Base-by-base conservation (phyloP, 495 filamentous ascomycete species). In the Aspergillus steynii region DNA sequence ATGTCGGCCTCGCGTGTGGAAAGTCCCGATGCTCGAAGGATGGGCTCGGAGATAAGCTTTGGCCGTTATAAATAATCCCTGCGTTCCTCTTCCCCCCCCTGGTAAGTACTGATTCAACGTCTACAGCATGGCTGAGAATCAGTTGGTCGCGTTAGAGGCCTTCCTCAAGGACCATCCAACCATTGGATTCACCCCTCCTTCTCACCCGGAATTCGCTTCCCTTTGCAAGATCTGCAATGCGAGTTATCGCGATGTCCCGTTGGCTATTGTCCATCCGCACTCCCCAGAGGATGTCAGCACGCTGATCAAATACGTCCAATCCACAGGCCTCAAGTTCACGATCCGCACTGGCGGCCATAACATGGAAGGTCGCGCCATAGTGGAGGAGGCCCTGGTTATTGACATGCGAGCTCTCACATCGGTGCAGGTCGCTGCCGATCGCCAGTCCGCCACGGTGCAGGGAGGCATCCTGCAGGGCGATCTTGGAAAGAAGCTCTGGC, bases 311-410 rank as follows among this genome's bases (percentile, higher is more conserved):
- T 63, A 56, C 29, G 55, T 53, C 29, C 54, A 61, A 27, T 63
- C 50, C 28, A 68, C 37, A 0, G 28, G 10, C 4, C 58, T 79
- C 47, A 51, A 53, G 7, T 77, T 79, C 56, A 70, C 69, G 26
- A 52, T 82, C 5, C 74, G 79, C 50, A 47, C 59, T 0, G 79
- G 79, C 14, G 75, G 76, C n/a, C 76, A 78, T 56, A 71, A 78
- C 61, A 42, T 74, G 10, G 61, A 61, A 34, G 74, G 74, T 9
- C 62, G 59, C 1, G 58, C 68, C 1, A 32, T 67, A 4, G 61
- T 61, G 6, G 47, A 76, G 1, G 67, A 53, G 10, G 67, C 65
- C 8, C 29, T 80, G 32, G 62, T 65, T 5, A 74, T 81, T 29
- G 78, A 81, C 53, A 53, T 81, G 57, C 74, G 77, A 0, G 67